Evolutionary conservation across 371 early-diverging fungal genomes (phyloP).

Genomic region (Thermomucor indicae-seudaticae): DNA sequence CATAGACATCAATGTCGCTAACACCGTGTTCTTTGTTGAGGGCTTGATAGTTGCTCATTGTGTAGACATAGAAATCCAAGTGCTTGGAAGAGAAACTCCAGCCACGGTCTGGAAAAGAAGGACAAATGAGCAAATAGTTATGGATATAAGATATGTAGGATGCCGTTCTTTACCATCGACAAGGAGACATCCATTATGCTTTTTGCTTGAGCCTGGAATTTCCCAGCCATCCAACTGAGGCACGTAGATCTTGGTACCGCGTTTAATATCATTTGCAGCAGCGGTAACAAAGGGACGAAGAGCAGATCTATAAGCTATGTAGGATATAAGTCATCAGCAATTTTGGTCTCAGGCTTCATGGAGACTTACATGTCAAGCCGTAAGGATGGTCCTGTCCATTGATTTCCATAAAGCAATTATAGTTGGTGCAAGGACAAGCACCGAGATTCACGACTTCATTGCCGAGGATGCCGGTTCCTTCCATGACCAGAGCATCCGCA

Average conservation of each 20-base stretch:
- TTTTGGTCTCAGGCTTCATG: too few relatives aligned
- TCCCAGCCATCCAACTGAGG: conserved; percentile 20
- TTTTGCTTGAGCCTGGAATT: conserved; percentile 18
- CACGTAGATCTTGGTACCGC: conserved; percentile 31
- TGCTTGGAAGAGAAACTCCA: conserved; percentile 28
- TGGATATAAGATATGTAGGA: too few relatives aligned
- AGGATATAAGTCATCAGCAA: background rate
- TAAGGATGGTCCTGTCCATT: conserved; percentile 17
- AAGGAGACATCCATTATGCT: conserved; percentile 28
- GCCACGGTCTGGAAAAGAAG: conserved; percentile 13
- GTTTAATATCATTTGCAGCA: conserved; percentile 20
- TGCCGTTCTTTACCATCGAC: conserved; percentile 12
- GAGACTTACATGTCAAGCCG: conserved; percentile 15
- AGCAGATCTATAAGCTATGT: conserved; percentile 8
- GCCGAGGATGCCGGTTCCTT: conserved; percentile 21
- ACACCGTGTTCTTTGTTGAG: conserved; percentile 20
- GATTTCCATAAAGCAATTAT: conserved; percentile 23
- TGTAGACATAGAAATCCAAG: conserved; percentile 25
- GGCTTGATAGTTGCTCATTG: conserved; percentile 18
- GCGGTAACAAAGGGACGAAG: conserved; percentile 22
- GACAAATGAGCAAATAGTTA: background rate
- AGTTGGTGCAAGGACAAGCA: conserved; percentile 22
- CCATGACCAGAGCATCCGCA: conserved; percentile 26
- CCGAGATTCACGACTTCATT: conserved; percentile 24
- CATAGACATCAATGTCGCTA: conserved; percentile 20